A percentile compares a stretch with the other conserved stretches of the same genome.
Conservation (phyloP, 495 filamentous ascomycete genomes). For the Xylaria intraflava region DNA sequence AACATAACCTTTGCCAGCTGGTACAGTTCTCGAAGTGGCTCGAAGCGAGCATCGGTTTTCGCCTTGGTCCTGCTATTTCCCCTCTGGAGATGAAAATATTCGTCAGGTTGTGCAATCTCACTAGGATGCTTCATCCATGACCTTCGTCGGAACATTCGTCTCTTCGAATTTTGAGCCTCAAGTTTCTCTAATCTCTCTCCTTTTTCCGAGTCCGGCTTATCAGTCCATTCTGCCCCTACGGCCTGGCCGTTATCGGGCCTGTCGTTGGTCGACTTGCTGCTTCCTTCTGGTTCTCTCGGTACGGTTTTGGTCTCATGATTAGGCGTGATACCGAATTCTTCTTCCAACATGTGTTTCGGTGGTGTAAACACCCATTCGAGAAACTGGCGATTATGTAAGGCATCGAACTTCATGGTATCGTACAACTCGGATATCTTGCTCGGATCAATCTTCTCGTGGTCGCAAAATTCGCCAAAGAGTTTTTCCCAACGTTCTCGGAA, state of each 20-base stretch:
- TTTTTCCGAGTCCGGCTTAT: constrained; percentile 25
- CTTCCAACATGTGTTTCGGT: constrained; percentile 56
- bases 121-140: constrained; percentile 42
- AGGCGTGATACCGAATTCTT: constrained; percentile 46
- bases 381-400: constrained; percentile 91
- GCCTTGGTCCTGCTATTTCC: constrained; percentile 71
- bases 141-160: constrained; percentile 46
- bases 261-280: constrained; percentile 21
- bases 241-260: constrained; percentile 30
- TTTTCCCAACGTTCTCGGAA: constrained; percentile 99
- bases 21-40: constrained; percentile 86
- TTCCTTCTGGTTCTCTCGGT: constrained; percentile 31
- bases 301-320: constrained; percentile 31
- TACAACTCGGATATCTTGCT: constrained; percentile 97
- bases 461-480: constrained; percentile 91
- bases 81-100: constrained; percentile 83
- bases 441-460: constrained; percentile 94
- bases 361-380: constrained; percentile 98
- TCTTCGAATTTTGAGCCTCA: constrained; percentile 35
- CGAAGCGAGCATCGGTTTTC: constrained; percentile 77
- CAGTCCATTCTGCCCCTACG: constrained; percentile 16
- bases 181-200: constrained; percentile 17
- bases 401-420: constrained; percentile 99
- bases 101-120: constrained; percentile 45
- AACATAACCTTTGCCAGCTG: constrained; percentile 90